Conservation (phyloP, 1,284 basidiomycete species). For the Clitocybe nebularis region DNA sequence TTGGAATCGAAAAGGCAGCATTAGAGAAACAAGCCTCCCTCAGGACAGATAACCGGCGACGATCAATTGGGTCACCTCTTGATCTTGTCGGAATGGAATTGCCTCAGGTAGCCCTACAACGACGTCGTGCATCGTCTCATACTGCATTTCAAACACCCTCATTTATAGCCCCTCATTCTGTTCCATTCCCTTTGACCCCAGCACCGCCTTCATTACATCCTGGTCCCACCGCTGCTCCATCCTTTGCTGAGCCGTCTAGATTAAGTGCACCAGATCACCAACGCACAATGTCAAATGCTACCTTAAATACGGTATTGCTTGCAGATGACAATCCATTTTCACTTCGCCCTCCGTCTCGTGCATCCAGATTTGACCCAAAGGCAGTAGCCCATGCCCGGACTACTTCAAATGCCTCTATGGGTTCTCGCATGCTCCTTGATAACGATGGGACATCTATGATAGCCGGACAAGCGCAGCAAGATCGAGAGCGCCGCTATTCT, state of each 20-base stretch:
- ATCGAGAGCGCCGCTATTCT: slow-evolving; percentile 56
- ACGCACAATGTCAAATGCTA: slow-evolving; percentile 34
- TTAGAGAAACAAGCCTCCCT: slow-evolving; percentile 22
- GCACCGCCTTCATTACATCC: slow-evolving; percentile 32
- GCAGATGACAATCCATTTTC: slow-evolving; percentile 58
- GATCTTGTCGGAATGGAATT: slow-evolving; percentile 47
- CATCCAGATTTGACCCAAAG: slow-evolving; percentile 74
- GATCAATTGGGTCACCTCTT: slow-evolving; percentile 54
- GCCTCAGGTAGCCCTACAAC: slow-evolving; percentile 35
- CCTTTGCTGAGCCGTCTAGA: slow-evolving; percentile 37
- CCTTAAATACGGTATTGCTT: slow-evolving; percentile 32
- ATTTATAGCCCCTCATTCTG: slow-evolving; percentile 42
- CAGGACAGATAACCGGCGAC: slow-evolving; percentile 29
- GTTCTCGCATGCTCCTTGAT: slow-evolving; percentile 58
- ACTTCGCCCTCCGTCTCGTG: slow-evolving; percentile 54
- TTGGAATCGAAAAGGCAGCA: slow-evolving; percentile 26
- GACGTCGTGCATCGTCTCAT: slow-evolving; percentile 45
- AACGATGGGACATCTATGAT: slow-evolving; percentile 46
- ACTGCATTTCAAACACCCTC: slow-evolving; percentile 41
- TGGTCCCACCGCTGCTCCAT: slow-evolving; percentile 7
- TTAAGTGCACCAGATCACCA: slow-evolving; percentile 30
- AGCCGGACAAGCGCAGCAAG: slow-evolving; percentile 30
- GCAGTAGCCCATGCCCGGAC: slow-evolving; percentile 52
- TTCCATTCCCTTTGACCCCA: slow-evolving; percentile 63
- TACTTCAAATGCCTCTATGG: slow-evolving; percentile 61